Evolutionary conservation across 257 asterid species (phyloP), one percentile per base, ranked within the genome.

Genomic region (Asclepias syriaca): DNA sequence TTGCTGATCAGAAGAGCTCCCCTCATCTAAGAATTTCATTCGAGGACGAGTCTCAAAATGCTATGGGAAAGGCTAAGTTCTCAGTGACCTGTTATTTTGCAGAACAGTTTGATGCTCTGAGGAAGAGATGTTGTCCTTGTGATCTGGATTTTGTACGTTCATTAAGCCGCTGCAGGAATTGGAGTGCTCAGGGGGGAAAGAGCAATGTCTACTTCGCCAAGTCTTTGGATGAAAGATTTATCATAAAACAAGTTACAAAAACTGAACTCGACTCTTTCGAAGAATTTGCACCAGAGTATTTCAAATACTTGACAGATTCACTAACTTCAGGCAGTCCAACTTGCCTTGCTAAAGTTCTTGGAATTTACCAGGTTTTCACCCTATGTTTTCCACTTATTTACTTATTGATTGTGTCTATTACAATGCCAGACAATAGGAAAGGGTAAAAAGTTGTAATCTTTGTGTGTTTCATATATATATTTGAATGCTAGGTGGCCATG

Each of bases 181-280:
- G 99, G 99, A 83, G 93, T 46, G 97, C 97, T 1, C 97, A 94
- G 79, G 99, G 99, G 21, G 99, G 99, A 55, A 94, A 94, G 79
- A 94, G 99, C 81, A 94, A 94, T 27, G 99, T 94, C 48, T 94
- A 85, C 76, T 94, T 94, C 29, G 99, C 99, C 12, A 89, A 88
- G 83, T 85, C 97, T 4, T 80, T 86, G 51, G 97, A 94, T 73
- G 99, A 89, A 14, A 87, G 99, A 40, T 89, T 94, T 78, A 86
- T 91, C 63, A 84, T 94, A 54, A 94, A 94, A 74, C 99, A 91
- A 83, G 97, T 92, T 19, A 85, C 97, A 1, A 95, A 90, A 75
- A 95, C 96, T 2, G 99, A 95, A 90, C 77, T 95, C 78, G 99
- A 92, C 37, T 95, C 98, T 16, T 92, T 92, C 21, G 90, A 84